A percentile compares a stretch with the other conserved stretches of the same genome.
Conservation (phyloP, 805 yeast genomes). For the Candida boleticola region DNA sequence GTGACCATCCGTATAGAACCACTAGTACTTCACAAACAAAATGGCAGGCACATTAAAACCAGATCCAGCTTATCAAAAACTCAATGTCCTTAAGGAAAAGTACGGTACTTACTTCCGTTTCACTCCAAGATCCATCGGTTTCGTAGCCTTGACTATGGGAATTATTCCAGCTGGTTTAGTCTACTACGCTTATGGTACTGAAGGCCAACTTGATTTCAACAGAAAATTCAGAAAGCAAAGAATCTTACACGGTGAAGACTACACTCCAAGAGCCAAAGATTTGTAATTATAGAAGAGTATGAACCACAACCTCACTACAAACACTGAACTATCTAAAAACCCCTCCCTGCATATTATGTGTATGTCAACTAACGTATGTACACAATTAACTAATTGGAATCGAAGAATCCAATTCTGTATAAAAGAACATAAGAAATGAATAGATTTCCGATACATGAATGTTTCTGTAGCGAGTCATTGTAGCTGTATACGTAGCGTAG, state of each 20-base stretch:
- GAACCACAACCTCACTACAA: too few species aligned
- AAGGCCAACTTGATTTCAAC: conserved; percentile 34
- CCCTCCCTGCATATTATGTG: too few species aligned
- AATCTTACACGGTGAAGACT: conserved; percentile 34
- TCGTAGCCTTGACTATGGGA: conserved; percentile 37
- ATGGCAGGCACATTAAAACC: conserved; percentile 47
- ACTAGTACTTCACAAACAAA: too few species aligned
- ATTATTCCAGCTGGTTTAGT: conserved; percentile 37
- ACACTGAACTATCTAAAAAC: too few species aligned
- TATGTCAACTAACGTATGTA: too few species aligned
- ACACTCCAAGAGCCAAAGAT: conserved; percentile 44
- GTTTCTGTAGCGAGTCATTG: too few species aligned
- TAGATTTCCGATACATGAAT: too few species aligned
- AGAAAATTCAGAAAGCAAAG: conserved; percentile 36
- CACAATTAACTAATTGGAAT: too few species aligned
- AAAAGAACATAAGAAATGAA: too few species aligned
- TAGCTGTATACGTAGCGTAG: too few species aligned
- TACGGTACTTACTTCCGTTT: conserved; percentile 42
- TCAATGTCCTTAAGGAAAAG: conserved; percentile 41
- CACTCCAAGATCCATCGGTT: conserved; percentile 35
- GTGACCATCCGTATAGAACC: too few species aligned
- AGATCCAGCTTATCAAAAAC: conserved; percentile 40
- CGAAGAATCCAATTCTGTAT: too few species aligned
- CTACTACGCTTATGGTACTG: conserved; percentile 33
- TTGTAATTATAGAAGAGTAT: conserved; percentile 28